Evolutionary conservation across 2,329 filamentous ascomycete species (phyloP), one percentile per base, ranked within the genome.

Genomic region (Verticillium isaacii): DNA sequence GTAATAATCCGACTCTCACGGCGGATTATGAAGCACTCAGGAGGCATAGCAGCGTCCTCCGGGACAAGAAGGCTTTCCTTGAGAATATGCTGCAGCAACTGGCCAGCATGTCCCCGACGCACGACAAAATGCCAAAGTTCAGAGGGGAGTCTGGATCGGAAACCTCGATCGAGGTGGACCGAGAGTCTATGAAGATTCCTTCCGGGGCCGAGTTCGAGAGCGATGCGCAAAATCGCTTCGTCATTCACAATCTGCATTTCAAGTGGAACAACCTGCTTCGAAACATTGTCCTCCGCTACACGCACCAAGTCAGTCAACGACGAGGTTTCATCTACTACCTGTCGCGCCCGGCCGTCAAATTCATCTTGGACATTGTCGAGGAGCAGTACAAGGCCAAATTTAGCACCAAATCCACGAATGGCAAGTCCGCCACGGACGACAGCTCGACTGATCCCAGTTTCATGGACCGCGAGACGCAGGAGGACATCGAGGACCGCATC

Each of bases 221-320:
- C 74, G 93, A 98, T 72, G 99, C 97, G 80, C 95, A 96, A 73
- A 99, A 99, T 71, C 90, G 95, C 2, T 99, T 99, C 78, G 94
- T 98, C 68, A 90, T 99, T 59, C 95, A 99, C 80, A 99, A 99
- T 69, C 86, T 96, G 72, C 95, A 99, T 71, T 80, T 99, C 62
- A 99, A 99, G 75, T 99, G 95, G 95, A 98, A 97, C 78, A 99
- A 99, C 69, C 86, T 93, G 12, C 78, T 99, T 41, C 88, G 95
- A 63, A 98, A 99, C 71, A 97, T 97, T 69, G 95, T 99, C 58
- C 84, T 99, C 50, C 91, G 95, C 29, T 99, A 99, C 74, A 96
- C 95, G 65, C 95, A 99, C 72, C 95, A 99, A 79, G 95, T 96
- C 70, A 93, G 93, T 72, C 96, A 99, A 76, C 86, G 95, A 59